These are phyloP conservation scores for Liriodendron chinense DNA, from an alignment of 164 flowering plant genomes.

Conservation along the genomic window DNA sequence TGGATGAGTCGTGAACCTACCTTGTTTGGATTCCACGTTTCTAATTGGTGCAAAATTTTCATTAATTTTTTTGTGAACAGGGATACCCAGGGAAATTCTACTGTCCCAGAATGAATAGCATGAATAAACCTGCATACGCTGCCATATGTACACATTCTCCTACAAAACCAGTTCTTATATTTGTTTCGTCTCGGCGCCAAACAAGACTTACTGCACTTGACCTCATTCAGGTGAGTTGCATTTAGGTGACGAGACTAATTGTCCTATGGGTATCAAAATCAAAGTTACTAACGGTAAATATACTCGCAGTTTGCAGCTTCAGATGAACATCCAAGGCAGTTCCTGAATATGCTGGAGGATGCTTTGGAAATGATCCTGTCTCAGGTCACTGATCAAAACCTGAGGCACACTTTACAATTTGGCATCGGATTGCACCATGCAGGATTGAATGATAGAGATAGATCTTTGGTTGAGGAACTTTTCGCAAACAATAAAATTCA, in stretches of 20 bases:
- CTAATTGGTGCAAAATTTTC: not conserved
- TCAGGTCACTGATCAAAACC: conserved; percentile 87
- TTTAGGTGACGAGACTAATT: not conserved
- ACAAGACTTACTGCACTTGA: conserved; percentile 97
- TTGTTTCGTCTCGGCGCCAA: conserved; percentile 98
- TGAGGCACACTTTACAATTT: conserved; percentile 91
- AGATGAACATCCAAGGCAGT: conserved; percentile 87
- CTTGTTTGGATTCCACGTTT: not conserved
- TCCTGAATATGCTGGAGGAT: conserved; percentile 75
- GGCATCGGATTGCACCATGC: conserved; percentile 99
- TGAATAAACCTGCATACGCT: conserved; percentile 98
- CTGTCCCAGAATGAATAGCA: conserved; percentile 98
- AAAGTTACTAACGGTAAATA: conserved; percentile 4
- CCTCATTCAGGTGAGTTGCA: conserved; percentile 77
- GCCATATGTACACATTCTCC: conserved; percentile 99
- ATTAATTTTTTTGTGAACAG: conserved; percentile 33
- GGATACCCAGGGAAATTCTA: conserved; percentile 98
- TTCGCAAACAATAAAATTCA: conserved; percentile 94
- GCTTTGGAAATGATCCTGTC: conserved; percentile 86
- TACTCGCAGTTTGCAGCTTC: conserved; percentile 83
- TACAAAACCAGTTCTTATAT: conserved; percentile 91
- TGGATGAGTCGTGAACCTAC: not conserved
- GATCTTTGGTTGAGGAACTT: conserved; percentile 93
- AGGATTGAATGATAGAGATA: conserved; percentile 87
- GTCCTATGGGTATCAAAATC: not conserved